A percentile compares a stretch with the other conserved stretches of the same genome.
Conservation (phyloP, 2,329 filamentous ascomycete genomes). For the Penicillium sp. region DNA sequence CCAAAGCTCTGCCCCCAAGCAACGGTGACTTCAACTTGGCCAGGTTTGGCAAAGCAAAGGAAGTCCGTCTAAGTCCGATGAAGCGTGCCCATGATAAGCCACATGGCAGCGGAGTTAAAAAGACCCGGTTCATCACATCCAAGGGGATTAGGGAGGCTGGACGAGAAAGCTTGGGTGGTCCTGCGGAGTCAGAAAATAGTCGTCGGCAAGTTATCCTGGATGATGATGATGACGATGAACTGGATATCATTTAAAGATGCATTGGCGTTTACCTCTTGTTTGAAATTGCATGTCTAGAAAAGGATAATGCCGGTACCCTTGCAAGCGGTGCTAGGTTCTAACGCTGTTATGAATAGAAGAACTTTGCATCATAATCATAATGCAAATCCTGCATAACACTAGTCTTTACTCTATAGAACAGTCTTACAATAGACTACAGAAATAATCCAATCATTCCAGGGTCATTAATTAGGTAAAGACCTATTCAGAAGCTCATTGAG, state of each 20-base stretch:
- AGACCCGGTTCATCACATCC: conserved; percentile 72
- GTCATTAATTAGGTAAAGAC: too few relatives aligned
- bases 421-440: too few relatives aligned
- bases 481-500: neutral
- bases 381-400: conserved; percentile 1
- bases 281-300: too few relatives aligned
- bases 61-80: conserved; percentile 39
- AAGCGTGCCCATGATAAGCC: conserved; percentile 35
- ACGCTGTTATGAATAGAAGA: neutral
- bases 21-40: conserved; percentile 21
- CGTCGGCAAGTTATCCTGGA: conserved; percentile 31
- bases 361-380: neutral
- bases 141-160: conserved; percentile 73
- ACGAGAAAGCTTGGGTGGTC: conserved; percentile 60
- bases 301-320: neutral
- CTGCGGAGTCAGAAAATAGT: conserved; percentile 32
- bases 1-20: conserved; percentile 8
- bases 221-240: conserved; percentile 47
- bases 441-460: too few relatives aligned
- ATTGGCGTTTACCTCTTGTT: neutral
- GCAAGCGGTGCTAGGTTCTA: too few relatives aligned
- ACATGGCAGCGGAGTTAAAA: conserved; percentile 46
- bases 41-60: conserved; percentile 32
- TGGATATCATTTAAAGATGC: conserved; percentile 42
- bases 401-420: too few relatives aligned